Evolutionary conservation across 2,329 filamentous ascomycete genomes (phyloP).

Genomic region (Aspergillus sojae): DNA sequence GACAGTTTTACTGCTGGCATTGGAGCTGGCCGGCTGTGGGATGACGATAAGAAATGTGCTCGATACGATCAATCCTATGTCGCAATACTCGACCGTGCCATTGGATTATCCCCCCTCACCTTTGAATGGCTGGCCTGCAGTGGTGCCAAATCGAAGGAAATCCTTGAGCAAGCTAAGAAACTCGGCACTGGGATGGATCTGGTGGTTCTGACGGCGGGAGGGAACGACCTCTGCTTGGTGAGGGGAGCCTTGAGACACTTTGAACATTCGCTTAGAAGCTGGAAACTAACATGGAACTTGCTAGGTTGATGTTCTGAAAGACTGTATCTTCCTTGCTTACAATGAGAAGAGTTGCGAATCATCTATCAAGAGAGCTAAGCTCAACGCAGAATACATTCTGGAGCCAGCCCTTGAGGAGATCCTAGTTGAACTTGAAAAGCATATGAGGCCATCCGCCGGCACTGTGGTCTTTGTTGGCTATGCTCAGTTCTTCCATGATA

Average conservation of each 20-base stretch:
- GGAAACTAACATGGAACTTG: background rate
- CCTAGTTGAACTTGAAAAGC: background rate
- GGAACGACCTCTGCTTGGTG: constrained; percentile 43
- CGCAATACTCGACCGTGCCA: background rate
- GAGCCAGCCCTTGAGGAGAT: constrained; percentile 4
- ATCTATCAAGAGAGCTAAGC: constrained; percentile 2
- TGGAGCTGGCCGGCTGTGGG: constrained; percentile 26
- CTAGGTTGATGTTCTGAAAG: constrained; percentile 19
- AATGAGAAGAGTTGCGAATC: constrained; percentile 17
- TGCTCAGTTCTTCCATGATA: constrained; percentile 12
- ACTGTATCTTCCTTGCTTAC: constrained; percentile 25
- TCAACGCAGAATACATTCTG: constrained; percentile 2
- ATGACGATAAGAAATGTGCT: constrained; percentile 29
- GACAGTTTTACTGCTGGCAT: constrained; percentile 46
- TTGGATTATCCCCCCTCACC: background rate
- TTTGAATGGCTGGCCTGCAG: constrained; percentile 15
- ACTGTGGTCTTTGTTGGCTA: constrained; percentile 9
- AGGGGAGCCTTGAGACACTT: background rate
- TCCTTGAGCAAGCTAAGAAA: constrained; percentile 17
- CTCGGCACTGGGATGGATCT: constrained; percentile 37
- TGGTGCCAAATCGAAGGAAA: constrained; percentile 8
- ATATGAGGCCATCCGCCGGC: background rate
- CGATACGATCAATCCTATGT: constrained; percentile 17
- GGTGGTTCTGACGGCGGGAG: constrained; percentile 41
- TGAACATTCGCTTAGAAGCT: background rate